A percentile compares a stretch with the other conserved stretches of the same genome.
Conservation (phyloP, 2,329 filamentous ascomycete genomes). For the Arthrinium puccinioides region DNA sequence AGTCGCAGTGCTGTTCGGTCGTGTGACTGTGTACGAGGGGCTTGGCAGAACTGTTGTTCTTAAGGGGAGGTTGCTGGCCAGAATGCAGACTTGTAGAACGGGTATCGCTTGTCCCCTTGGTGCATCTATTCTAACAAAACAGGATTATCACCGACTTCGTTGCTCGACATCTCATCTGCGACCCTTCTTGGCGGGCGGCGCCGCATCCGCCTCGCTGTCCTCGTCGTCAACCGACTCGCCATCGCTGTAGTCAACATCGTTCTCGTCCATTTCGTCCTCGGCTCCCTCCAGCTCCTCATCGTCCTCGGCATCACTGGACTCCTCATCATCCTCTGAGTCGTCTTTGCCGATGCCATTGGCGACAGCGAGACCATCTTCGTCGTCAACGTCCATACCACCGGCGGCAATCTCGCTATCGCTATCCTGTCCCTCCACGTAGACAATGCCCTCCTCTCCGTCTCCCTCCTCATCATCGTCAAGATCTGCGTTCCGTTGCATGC, state of each 20-base stretch:
- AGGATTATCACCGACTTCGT: constrained; percentile 25
- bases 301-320: constrained; percentile 29
- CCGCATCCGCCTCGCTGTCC: constrained; percentile 41
- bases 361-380: constrained; percentile 46
- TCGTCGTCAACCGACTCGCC: constrained; percentile 51
- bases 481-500: constrained; percentile 51
- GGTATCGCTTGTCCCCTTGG: constrained; percentile 6
- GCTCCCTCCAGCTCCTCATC: constrained; percentile 32
- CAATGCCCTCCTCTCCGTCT: constrained; percentile 64
- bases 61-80: no score
- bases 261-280: constrained; percentile 38
- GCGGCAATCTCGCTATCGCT: constrained; percentile 40
- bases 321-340: constrained; percentile 54
- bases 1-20: no score
- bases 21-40: no score
- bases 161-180: constrained; percentile 15
- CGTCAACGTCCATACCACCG: constrained; percentile 43
- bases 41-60: no score
- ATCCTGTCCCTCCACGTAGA: constrained; percentile 82
- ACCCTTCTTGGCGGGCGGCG: constrained; percentile 33
- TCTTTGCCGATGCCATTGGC: constrained; percentile 47
- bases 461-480: constrained; percentile 47
- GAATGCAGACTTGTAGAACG: no score
- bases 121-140: constrained; percentile 5
- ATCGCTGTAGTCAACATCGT: constrained; percentile 54